Evolutionary conservation across 148 eudicot species (phyloP), one percentile per base, ranked within the genome.

Genomic region (Nepenthes gracilis): DNA sequence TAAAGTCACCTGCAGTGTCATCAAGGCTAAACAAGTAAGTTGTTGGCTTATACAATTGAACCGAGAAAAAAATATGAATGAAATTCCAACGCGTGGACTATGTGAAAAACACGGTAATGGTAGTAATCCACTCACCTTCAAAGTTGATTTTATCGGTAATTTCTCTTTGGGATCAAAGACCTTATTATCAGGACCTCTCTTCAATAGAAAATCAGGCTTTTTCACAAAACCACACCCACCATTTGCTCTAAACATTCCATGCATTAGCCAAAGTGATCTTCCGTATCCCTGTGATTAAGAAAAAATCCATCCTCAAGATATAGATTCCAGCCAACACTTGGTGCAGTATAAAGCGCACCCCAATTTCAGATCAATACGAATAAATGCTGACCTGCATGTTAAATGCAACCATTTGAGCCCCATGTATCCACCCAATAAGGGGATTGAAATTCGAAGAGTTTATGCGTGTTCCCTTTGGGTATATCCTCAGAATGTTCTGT

Each of bases 361-460:
- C 12, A n/a, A 5, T 49, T 49, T 49, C 15, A 40, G 8, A 40
- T 40, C 8, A 40, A 40, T 40, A 40, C 45, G 0, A 52, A 55
- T 55, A 33, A 1, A 58, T 5, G 45, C 61, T 36, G 4, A 85
- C 96, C 88, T 88, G 96, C 96, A 89, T 89, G 73, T 85, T 85
- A 63, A 86, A 83, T 58, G 94, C 94, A 65, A 89, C 97, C 97
- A 89, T 89, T 67, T 89, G 97, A 75, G 94, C 90, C 60, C 97
- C 97, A 69, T 89, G 94, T 74, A 69, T 80, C 97, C 97, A 89
- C 61, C 80, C 94, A 69, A 80, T 74, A 23, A 84, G 72, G 12
- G 97, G 97, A 52, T 86, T 78, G 66, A 83, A 89, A 64, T 89
- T 89, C 15, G 97, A 89, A 33, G 97, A 89, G 80, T 78, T 75